Base-by-base conservation (phyloP, 805 yeast species). In the Schizosaccharomyces japonicus region DNA sequence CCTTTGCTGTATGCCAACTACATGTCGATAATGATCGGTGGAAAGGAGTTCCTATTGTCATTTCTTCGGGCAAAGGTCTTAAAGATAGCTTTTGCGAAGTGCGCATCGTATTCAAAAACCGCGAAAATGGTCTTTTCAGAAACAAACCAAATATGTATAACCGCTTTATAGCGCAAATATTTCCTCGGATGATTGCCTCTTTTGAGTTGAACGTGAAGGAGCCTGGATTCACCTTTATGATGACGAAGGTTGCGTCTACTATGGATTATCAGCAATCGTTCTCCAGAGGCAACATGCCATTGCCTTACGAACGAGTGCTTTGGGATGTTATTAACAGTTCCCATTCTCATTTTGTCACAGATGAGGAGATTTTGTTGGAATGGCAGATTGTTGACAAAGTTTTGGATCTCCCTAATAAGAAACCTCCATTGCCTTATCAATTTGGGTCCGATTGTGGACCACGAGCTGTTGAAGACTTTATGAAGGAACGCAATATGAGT, bases 21-120 rank as follows among this genome's bases (percentile, higher is more conserved):
- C 67, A 76, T 53, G 80, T 90, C 62, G 69, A 76, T 57, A 90
- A 84, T 63, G 96, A 90, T 65, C 76, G 95, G 60, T 90, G 98
- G 98, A 90, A 80, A 52, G 96, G 96, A 58, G 96, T 90, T 42
- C 98, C 98, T 48, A 75, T 90, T 58, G 78, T 90, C 48, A 69
- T 90, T 69, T 74, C 94, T 66, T 98, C 96, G n/a, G 98, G 98
- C 59, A 90, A 90, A 66, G 58, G 96, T n/a, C 68, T 90, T 51
- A 83, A 90, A 62, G 85, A 78, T 58, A 79, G 87, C 50, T 84
- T 84, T 69, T 96, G 87, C 47, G 98, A 90, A 68, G 78, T 90
- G 52, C 74, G 96, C 63, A 67, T 90, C 52, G 96, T 90, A 68
- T 87, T 79, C 67, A 83, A 78, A 65, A 13, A 25, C 17, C 78